These are phyloP conservation scores for Pholiota microspora DNA, from an alignment of 768 basidiomycete species.

Conservation along the genomic window DNA sequence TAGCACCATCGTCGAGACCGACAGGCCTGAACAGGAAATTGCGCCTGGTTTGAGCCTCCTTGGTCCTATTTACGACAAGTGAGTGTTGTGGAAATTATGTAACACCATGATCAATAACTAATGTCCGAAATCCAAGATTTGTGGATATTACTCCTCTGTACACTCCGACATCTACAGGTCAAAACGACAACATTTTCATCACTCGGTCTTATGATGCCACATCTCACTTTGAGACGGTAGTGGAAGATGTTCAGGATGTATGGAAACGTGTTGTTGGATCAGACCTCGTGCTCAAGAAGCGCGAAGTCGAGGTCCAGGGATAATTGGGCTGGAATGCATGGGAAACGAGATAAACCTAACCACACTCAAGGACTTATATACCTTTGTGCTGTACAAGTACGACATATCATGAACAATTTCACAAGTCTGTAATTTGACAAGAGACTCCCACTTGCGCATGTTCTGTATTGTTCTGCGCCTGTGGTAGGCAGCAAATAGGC, in stretches of 20 bases:
- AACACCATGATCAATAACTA: conserved; percentile 6
- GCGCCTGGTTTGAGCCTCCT: conserved; percentile 88
- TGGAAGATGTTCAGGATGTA: conserved; percentile 95
- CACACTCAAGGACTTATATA: conserved; percentile 5
- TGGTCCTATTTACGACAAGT: conserved; percentile 95
- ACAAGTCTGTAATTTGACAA: neutral
- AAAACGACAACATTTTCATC: conserved; percentile 90
- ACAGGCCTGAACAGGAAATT: conserved; percentile 89
- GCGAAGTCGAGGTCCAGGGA: conserved; percentile 66
- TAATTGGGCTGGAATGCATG: conserved; percentile 4
- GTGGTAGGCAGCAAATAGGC: too few species aligned
- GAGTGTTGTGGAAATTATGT: conserved; percentile 22
- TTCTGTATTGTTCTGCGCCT: too few species aligned
- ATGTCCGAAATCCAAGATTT: conserved; percentile 54
- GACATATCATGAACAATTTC: neutral
- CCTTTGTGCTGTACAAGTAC: conserved; percentile 7
- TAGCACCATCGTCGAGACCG: conserved; percentile 96
- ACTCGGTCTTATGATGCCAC: conserved; percentile 98
- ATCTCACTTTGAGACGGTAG: conserved; percentile 98
- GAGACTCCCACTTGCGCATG: neutral
- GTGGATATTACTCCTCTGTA: conserved; percentile 86
- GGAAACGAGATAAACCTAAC: neutral
- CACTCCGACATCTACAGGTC: conserved; percentile 81
- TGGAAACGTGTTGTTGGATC: conserved; percentile 85
- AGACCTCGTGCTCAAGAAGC: conserved; percentile 85